Percentiles rank a stretch among this genome's conserved stretches.
phyloP scores from a whole-genome alignment of 169 alveolate species.

The Plasmodium vinckei region DNA sequence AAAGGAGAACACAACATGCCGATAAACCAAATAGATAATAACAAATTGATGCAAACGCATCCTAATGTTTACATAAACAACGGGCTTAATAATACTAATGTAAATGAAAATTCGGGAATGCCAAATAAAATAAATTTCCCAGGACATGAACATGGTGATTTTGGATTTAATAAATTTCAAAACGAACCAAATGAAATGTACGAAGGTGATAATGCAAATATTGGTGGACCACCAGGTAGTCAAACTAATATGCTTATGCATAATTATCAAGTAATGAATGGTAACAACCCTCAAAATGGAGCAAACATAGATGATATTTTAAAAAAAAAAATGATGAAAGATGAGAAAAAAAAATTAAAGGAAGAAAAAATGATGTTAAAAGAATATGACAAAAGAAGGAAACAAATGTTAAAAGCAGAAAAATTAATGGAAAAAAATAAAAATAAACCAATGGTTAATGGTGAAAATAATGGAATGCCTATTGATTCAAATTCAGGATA shows the following conservation, averaged over 20 bases:
- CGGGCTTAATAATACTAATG: no score
- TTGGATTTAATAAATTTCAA: no score
- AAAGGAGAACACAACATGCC: no score
- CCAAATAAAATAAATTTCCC: background rate
- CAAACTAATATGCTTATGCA: background rate
- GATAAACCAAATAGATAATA: background rate
- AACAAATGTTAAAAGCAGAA: constrained; percentile 42
- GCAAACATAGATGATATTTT: constrained; percentile 27
- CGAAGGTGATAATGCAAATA: no score
- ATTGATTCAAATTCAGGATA: background rate
- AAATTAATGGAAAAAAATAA: constrained; percentile 60
- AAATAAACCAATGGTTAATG: constrained; percentile 4
- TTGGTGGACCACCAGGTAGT: no score
- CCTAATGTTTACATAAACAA: background rate
- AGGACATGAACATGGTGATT: no score
- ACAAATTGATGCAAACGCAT: background rate
- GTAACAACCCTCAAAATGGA: background rate
- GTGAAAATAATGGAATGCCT: background rate
- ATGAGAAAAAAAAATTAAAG: constrained; percentile 61
- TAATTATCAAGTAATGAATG: background rate
- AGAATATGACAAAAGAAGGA: constrained; percentile 31
- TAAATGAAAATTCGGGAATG: background rate
- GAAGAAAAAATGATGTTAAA: constrained; percentile 52
- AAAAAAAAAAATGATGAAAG: constrained; percentile 45
- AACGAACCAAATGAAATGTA: no score